Evolutionary conservation across 2,329 filamentous ascomycete species (phyloP), one percentile per base, ranked within the genome.

Genomic region (Diaporthe capsici): DNA sequence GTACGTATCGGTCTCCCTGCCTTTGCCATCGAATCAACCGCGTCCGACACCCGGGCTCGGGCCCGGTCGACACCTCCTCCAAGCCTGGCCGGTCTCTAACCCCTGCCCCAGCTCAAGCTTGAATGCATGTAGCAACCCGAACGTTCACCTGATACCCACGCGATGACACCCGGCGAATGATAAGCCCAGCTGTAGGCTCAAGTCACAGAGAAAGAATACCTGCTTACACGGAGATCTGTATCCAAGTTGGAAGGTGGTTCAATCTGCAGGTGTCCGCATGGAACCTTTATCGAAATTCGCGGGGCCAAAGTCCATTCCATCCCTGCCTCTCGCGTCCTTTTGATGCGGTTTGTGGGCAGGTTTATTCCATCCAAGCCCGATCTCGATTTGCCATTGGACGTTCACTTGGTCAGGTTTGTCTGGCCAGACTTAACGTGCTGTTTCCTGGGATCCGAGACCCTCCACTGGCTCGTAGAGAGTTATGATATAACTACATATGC

Each of bases 211-310:
- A 20, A 60, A 22, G 7, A 63, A 65, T 63, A 42, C 71, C 28
- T 63, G 44, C 55, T 15, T 47, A 25, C 42, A 17, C 74, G 74
- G 74, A 65, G 71, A 65, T 71, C 74, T 47, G 42, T 44, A 15
- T 58, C 72, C 9, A 60, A 74, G 65, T 76, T 57, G 71, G 74
- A 74, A 76, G 71, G 71, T 74, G 61, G 57, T 67, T 63, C 9
- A 37, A 22, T 20, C 5, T 63, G 55, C 47, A 44, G 55, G 28
- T 65, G 28, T 65, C 37, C 12, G 17, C 49, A 55, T 63, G 57
- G 28, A 37, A 34, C 31, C 55, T 63, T n/a, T 8, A 63, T 49
- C 44, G 34, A 63, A 58, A 17, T 67, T 49, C 31, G 31, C 12
- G 63, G 63, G 22, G 34, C 13, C 22, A 13, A 53, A 65, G 25